These are phyloP conservation scores for Leishmania guyanensis DNA, from an alignment of 208 protist species.

Conservation along the genomic window DNA sequence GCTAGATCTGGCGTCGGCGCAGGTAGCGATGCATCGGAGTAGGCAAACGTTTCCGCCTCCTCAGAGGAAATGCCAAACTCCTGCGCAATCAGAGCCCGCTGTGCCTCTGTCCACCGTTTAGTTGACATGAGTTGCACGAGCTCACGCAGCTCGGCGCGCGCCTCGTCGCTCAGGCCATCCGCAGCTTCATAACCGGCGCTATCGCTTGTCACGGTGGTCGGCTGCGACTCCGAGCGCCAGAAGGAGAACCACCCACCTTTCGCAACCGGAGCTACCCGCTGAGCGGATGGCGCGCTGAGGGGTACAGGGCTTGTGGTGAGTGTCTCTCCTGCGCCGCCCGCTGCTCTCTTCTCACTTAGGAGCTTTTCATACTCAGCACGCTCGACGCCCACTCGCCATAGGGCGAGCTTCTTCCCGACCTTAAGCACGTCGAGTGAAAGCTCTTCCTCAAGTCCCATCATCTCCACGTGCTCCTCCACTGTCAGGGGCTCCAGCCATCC, in stretches of 20 bases:
- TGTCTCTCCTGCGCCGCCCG: not conserved
- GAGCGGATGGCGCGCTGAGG: not conserved
- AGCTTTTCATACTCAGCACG: conserved; percentile 39
- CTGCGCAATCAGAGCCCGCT: conserved; percentile 65
- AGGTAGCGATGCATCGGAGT: not conserved
- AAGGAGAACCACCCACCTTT: conserved; percentile 27
- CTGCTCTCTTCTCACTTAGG: conserved; percentile 21
- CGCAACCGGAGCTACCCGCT: not conserved
- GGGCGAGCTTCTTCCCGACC: conserved; percentile 49
- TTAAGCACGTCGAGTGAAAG: conserved; percentile 65
- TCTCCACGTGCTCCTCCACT: conserved; percentile 32
- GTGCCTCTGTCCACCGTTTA: conserved; percentile 53
- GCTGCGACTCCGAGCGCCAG: conserved; percentile 15
- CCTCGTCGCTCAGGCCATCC: conserved; percentile 34
- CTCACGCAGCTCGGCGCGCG: conserved; percentile 49
- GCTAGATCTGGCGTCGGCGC: not conserved
- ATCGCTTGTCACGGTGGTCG: conserved; percentile 3
- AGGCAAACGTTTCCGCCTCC: conserved; percentile 44
- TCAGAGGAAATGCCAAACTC: conserved; percentile 63
- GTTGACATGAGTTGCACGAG: conserved; percentile 63
- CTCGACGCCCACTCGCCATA: conserved; percentile 39
- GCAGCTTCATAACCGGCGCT: not conserved
- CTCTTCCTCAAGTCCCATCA: conserved; percentile 48
- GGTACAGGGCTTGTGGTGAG: not conserved
- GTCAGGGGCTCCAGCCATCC: conserved; percentile 49